Base-by-base conservation (phyloP, 2,329 filamentous ascomycete species). In the Colletotrichum zoysiae region DNA sequence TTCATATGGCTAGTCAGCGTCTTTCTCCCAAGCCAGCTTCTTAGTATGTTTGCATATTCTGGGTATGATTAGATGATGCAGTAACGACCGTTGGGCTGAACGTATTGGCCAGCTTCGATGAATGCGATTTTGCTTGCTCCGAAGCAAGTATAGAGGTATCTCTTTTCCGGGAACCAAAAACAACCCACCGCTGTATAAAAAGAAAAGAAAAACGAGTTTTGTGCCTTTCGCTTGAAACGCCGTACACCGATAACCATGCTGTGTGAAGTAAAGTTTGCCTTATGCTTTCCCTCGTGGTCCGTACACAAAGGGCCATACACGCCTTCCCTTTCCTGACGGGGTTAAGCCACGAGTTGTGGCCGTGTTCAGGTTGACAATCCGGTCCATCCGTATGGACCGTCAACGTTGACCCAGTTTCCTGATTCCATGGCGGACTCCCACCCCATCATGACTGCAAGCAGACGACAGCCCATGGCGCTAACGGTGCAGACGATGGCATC, bases 371-470 rank as follows among this genome's bases (percentile, higher is more conserved):
- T 48, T 35, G 70, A 69, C 61, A 86, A 79, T 18, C 84, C 86
- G 9, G 81, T 86, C 92, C 92, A 94, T 16, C 85, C 84, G 75
- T 87, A 90, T 16, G 86, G 86, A 1, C 91, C 92, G 79, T 95
- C 93, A n/a, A 97, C 88, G 81, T 97, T 97, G 70, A 89, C 85
- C 93, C 94, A 97, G 56, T 86, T 84, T 1, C 85, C 86, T 23
- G 85, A 80, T 44, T 84, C 84, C 73, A 94, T 86, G 6, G 87
- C 89, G 40, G 85, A 86, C 48, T 95, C 91, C 93, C 93, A 95
- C 0, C 94, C 94, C 90, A 96, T 90, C 91, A 97, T 95, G 51
- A 97, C 93, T 2, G 89, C 94, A 73, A 97, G 79, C 65, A 97
- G 77, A 30, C 93, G 87, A 79, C 94, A 97, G 0, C 89, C 89